Conservation (phyloP, 2,329 filamentous ascomycete species). For the Neofusicoccum umdonicola region DNA sequence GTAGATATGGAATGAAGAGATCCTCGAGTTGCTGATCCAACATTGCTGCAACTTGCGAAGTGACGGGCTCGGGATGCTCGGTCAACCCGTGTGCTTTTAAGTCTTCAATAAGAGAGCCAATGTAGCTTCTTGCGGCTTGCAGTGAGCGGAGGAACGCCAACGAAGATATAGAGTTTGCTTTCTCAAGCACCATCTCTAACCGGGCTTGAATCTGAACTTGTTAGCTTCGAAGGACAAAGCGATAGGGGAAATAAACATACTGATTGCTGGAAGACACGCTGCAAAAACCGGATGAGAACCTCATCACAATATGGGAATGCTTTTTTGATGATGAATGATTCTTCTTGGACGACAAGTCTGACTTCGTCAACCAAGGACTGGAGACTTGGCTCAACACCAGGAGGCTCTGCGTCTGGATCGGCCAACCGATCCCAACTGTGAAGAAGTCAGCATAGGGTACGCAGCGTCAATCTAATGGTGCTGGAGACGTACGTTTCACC, state of each 20-base stretch:
- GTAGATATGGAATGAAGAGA: constrained; percentile 64
- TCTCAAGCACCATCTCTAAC: constrained; percentile 91
- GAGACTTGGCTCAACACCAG: constrained; percentile 85
- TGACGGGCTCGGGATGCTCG: constrained; percentile 89
- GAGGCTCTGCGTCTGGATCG: constrained; percentile 89
- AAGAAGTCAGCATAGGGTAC: constrained; percentile 10
- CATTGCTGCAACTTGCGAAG: constrained; percentile 73
- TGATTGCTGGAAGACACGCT: constrained; percentile 95
- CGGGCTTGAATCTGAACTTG: constrained; percentile 71
- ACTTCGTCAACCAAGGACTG: constrained; percentile 94
- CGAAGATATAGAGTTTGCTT: constrained; percentile 87
- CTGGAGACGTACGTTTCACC: constrained; percentile 47
- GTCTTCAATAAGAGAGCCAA: constrained; percentile 84
- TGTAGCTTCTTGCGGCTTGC: constrained; percentile 87
- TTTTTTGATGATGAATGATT: constrained; percentile 93
- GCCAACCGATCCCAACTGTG: constrained; percentile 83
- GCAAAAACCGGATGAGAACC: constrained; percentile 87
- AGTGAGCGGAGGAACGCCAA: constrained; percentile 87
- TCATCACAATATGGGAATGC: constrained; percentile 97
- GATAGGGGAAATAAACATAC: constrained; percentile 13
- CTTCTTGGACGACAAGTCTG: constrained; percentile 91
- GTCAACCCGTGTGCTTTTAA: constrained; percentile 91
- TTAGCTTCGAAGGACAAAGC: background rate
- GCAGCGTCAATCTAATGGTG: too few species aligned
- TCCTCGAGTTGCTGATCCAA: constrained; percentile 68